Percentiles rank a stretch among this genome's conserved stretches.
Conservation (phyloP, 148 eudicot genomes). For the Cornus controversa region DNA sequence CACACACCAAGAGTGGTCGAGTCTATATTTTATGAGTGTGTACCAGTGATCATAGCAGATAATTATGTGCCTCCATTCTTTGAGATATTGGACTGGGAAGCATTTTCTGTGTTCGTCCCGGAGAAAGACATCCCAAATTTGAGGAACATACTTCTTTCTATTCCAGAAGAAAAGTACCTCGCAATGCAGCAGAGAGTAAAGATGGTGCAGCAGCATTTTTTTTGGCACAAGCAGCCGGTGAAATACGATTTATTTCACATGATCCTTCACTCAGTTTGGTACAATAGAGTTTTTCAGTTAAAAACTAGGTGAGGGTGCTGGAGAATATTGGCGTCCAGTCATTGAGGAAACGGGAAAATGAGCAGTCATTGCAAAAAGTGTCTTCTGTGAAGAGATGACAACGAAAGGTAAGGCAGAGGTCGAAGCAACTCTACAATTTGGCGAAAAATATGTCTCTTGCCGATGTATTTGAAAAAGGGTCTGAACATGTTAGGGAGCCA, state of each 20-base stretch:
- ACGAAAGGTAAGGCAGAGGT: not conserved
- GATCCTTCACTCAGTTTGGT: slow-evolving; percentile 90
- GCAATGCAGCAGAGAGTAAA: slow-evolving; percentile 58
- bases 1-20: slow-evolving; percentile 77
- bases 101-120: slow-evolving; percentile 54
- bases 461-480: not conserved
- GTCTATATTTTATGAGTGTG: slow-evolving; percentile 71
- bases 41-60: slow-evolving; percentile 77
- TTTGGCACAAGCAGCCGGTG: slow-evolving; percentile 65
- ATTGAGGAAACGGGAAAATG: not conserved
- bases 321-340: not conserved
- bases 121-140: slow-evolving; percentile 74
- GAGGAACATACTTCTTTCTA: slow-evolving; percentile 63
- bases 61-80: slow-evolving; percentile 87
- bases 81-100: slow-evolving; percentile 72
- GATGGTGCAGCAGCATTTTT: slow-evolving; percentile 59
- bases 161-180: slow-evolving; percentile 58
- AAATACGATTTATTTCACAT: slow-evolving; percentile 84
- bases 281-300: slow-evolving; percentile 52
- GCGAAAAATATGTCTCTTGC: not conserved
- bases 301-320: slow-evolving; percentile 7
- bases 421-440: not conserved
- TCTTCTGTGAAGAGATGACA: not conserved
- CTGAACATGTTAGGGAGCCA: not conserved
- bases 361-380: not conserved